phyloP scores from a whole-genome alignment of 1,139 yeast species.

The Protomyces lactucae-debilis region DNA sequence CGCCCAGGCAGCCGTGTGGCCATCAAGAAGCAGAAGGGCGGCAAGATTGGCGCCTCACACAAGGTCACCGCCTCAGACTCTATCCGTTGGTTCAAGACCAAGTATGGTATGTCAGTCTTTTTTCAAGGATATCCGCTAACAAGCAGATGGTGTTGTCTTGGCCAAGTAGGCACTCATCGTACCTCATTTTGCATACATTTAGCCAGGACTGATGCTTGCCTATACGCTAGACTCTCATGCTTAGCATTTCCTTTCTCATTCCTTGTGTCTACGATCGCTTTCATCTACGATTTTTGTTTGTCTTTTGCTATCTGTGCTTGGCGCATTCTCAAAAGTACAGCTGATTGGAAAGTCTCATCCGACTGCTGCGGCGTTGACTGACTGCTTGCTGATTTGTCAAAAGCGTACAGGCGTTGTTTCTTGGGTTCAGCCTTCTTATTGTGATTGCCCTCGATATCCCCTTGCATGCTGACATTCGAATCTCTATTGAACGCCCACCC shows the following conservation, averaged over 20 bases:
- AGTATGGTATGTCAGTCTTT: slow-evolving; percentile 59
- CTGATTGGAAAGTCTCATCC: neutral
- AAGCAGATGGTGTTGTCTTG: neutral
- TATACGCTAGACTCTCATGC: neutral
- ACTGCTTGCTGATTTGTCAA: neutral
- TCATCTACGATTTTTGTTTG: neutral
- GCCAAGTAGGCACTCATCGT: neutral
- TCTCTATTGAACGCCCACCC: neutral
- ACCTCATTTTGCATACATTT: neutral
- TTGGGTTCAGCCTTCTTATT: too few species aligned
- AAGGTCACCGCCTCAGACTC: slow-evolving; percentile 89
- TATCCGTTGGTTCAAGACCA: slow-evolving; percentile 98
- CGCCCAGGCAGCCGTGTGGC: slow-evolving; percentile 99
- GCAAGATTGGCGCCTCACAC: slow-evolving; percentile 89
- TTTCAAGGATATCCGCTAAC: neutral
- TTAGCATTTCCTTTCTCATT: neutral
- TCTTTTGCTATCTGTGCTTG: slow-evolving; percentile 3
- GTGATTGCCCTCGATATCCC: too few species aligned
- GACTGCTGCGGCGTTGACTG: too few species aligned
- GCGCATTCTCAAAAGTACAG: slow-evolving; percentile 6
- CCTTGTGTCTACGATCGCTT: too few species aligned
- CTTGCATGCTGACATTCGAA: too few species aligned
- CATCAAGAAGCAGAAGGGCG: slow-evolving; percentile 96
- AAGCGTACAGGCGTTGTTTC: neutral
- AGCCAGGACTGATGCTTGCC: neutral